These are phyloP conservation scores for Apostasia shenzhenica DNA, from an alignment of 106 monocot genomes.

Conservation along the genomic window DNA sequence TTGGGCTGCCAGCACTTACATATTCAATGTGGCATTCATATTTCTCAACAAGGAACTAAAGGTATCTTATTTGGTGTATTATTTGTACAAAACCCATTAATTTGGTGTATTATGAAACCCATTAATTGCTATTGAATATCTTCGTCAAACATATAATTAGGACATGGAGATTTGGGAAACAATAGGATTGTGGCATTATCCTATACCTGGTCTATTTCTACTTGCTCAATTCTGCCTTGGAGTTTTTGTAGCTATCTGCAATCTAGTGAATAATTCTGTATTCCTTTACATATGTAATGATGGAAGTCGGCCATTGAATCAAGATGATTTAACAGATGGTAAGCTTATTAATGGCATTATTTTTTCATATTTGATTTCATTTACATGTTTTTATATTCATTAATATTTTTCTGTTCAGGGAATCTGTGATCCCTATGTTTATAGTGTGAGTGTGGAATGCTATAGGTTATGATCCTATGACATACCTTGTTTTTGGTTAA, in stretches of 20 bases:
- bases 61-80: conserved; percentile 29
- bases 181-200: conserved; percentile 94
- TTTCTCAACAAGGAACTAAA: conserved; percentile 84
- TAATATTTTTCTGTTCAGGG: background rate
- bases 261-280: conserved; percentile 92
- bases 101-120: background rate
- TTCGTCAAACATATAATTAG: conserved; percentile 27
- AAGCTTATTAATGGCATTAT: background rate
- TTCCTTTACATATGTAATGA: conserved; percentile 61
- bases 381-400: background rate
- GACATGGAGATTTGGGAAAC: conserved; percentile 99
- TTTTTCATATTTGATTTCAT: conserved; percentile 3
- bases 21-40: conserved; percentile 92
- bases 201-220: conserved; percentile 86
- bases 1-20: conserved; percentile 89
- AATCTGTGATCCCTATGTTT: no score
- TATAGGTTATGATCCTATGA: no score
- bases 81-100: background rate
- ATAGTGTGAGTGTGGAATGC: no score
- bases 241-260: conserved; percentile 76
- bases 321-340: conserved; percentile 57
- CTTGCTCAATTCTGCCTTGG: conserved; percentile 92
- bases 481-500: no score
- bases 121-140: background rate
- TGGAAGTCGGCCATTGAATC: conserved; percentile 30